A percentile compares a stretch with the other conserved stretches of the same genome.
These are phyloP conservation scores for Lentinus tigrinus DNA, from an alignment of 768 basidiomycete species.

Conservation along the genomic window DNA sequence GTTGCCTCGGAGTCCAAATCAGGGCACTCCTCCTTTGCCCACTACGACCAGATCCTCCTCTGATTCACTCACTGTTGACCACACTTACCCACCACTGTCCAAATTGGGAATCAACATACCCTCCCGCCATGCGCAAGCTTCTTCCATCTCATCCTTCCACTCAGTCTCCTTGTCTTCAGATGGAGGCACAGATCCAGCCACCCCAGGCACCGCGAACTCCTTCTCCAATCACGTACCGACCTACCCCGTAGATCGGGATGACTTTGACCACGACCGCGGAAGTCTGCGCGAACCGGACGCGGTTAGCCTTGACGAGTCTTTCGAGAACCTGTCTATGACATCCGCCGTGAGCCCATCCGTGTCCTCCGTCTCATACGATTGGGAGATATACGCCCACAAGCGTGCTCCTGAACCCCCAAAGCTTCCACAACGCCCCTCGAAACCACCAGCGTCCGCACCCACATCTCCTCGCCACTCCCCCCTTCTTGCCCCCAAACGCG, in stretches of 20 bases:
- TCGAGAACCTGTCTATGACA: constrained; percentile 62
- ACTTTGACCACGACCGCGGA: constrained; percentile 8
- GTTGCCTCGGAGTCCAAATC: constrained; percentile 19
- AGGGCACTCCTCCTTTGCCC: constrained; percentile 6
- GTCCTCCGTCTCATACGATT: constrained; percentile 33
- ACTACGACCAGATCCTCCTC: constrained; percentile 30
- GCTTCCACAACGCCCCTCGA: constrained; percentile 27
- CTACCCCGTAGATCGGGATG: constrained; percentile 43
- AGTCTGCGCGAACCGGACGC: constrained; percentile 42
- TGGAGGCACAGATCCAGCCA: constrained; percentile 32
- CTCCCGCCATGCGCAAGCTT: constrained; percentile 54
- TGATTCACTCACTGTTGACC: constrained; percentile 56
- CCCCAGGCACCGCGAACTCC: constrained; percentile 17
- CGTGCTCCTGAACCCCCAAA: constrained; percentile 27
- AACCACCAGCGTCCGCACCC: constrained; percentile 13
- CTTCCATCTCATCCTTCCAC: constrained; percentile 81
- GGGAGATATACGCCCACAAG: constrained; percentile 18
- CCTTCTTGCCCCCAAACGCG: constrained; percentile 12
- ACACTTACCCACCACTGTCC: constrained; percentile 51
- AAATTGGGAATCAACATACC: constrained; percentile 36
- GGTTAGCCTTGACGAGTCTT: constrained; percentile 67
- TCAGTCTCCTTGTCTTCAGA: constrained; percentile 80
- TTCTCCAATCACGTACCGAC: constrained; percentile 30
- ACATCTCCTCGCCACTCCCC: constrained; percentile 18
- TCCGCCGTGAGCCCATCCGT: constrained; percentile 54